Evolutionary conservation across 2,329 filamentous ascomycete genomes (phyloP).

Genomic region (Metarhizium sp.): DNA sequence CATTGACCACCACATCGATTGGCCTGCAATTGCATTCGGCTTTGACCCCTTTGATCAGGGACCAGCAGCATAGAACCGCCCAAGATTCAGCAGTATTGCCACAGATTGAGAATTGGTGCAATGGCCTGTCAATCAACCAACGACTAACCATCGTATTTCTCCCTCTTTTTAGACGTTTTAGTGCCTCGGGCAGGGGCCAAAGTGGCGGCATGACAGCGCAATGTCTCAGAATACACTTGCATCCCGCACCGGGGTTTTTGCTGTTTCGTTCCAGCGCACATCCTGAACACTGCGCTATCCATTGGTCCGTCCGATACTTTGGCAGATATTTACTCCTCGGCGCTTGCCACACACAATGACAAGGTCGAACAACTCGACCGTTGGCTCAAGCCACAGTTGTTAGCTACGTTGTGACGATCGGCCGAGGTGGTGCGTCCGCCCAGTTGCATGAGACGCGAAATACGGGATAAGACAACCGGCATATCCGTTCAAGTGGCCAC

Average conservation of each 20-base stretch:
- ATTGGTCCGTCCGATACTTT: neutral
- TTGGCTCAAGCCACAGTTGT: neutral
- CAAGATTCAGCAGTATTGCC: neutral
- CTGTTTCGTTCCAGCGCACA: neutral
- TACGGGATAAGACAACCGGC: neutral
- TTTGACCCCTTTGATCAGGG: no score
- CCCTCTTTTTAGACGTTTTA: neutral
- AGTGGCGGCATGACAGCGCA: neutral
- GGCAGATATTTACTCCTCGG: no score
- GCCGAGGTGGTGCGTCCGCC: neutral
- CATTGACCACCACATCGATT: no score
- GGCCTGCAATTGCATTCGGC: no score
- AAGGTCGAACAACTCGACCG: neutral
- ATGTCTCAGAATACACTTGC: neutral
- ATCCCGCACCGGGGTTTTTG: neutral
- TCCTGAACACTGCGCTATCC: neutral
- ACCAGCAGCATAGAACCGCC: no score
- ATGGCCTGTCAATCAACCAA: neutral
- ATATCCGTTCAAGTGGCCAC: neutral
- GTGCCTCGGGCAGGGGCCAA: neutral
- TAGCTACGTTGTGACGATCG: neutral
- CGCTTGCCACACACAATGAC: neutral
- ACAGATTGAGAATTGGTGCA: neutral
- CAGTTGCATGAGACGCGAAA: neutral
- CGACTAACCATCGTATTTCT: neutral